These are phyloP conservation scores for Angophora floribunda DNA, from an alignment of 345 rosid genomes.

Conservation along the genomic window DNA sequence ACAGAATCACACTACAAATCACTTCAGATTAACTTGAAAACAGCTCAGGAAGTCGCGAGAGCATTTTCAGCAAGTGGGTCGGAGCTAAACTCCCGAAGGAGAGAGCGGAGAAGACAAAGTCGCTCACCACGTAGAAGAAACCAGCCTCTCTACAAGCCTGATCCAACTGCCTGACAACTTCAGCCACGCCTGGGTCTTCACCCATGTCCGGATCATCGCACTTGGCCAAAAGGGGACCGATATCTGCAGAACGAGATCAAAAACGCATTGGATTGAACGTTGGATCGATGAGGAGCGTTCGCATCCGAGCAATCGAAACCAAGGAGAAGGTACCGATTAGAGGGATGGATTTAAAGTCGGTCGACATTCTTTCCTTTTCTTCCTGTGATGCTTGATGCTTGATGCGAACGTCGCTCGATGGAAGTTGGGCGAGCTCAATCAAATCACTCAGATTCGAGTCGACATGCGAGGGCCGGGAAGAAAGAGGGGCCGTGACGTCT, in stretches of 20 bases:
- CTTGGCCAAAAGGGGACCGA: slow-evolving; percentile 46
- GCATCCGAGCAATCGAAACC: not conserved
- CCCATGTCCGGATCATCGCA: slow-evolving; percentile 54
- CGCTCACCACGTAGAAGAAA: slow-evolving; percentile 73
- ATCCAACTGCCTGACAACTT: slow-evolving; percentile 55
- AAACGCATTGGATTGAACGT: not conserved
- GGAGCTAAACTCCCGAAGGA: not conserved
- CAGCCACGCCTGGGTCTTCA: slow-evolving; percentile 39
- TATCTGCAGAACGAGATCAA: slow-evolving; percentile 28
- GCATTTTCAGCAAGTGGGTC: not conserved
- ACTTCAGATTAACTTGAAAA: not conserved
- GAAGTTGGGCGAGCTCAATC: not conserved
- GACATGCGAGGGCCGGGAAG: not conserved
- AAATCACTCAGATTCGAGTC: not conserved
- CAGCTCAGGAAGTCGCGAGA: not conserved
- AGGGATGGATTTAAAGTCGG: slow-evolving; percentile 1
- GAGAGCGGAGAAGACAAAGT: not conserved
- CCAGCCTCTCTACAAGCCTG: slow-evolving; percentile 82
- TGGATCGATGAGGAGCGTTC: not conserved
- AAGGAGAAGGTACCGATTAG: not conserved
- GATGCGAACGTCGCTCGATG: not conserved
- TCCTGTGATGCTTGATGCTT: not conserved
- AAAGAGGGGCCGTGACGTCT: not conserved
- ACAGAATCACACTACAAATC: not conserved
- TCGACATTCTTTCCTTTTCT: not conserved